Evolutionary conservation across 352 stramenopile species (phyloP), one percentile per base, ranked within the genome.

Genomic region (Elongisporangium anandrum): DNA sequence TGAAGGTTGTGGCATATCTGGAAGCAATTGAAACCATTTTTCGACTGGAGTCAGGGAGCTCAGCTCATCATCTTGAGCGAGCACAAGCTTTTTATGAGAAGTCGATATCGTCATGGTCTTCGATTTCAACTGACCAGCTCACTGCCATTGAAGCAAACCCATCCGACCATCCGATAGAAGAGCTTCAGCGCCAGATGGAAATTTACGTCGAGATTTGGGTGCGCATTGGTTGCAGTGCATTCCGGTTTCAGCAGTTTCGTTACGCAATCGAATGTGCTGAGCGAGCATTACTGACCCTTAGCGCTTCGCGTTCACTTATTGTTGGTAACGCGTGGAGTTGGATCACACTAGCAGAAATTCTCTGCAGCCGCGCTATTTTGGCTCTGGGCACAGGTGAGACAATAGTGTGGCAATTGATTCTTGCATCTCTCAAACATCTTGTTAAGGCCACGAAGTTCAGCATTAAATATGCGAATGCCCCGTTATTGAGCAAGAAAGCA

Each of bases 181-280:
- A 83, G 49, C 75, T 77, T 13, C 77, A 88, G 52, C 70, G 90
- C 13, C 63, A 81, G 10, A 66, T 80, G 16, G 77, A 93, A 52
- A 50, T 93, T 16, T 80, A 85, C 52, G 66, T 75, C 1, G 86
- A 96, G 47, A 56, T 92, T 2, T 95, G 80, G 81, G 68, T 87
- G 15, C 82, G 86, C 13, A 29, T 95, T 13, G 85, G 64, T 4
- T 89, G 75, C 26, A 72, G 77, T 0, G 77, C 75, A 0, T 80
- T 94, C 17, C 72, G 75, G 10, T 52, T 91, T 7, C 69, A 77
- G 3, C 70, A 84, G 21, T 52, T 61, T 6, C 76, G 80, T 7
- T 73, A 74, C 26, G 80, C 79, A 3, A 79, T 94, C 8, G 74
- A 84, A 7, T 93, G 71, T 54, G 69, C 68, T 47, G 64, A 75